Conservation (phyloP, 1,284 basidiomycete genomes). For the Cryptococcus sp. region DNA sequence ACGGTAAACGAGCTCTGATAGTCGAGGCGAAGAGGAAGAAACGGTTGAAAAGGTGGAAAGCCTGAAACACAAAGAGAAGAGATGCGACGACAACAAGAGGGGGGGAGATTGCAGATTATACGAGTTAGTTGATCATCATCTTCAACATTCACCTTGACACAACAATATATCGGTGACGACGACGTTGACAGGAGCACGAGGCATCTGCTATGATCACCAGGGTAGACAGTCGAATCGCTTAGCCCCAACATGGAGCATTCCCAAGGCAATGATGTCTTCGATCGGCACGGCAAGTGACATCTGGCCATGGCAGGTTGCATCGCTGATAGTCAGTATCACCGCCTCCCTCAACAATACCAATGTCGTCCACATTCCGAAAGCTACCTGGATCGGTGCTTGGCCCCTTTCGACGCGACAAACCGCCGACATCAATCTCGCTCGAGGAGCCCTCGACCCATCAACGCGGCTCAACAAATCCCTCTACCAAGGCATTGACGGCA, state of each 20-base stretch:
- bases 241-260: too few relatives aligned
- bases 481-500: neutral
- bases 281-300: too few relatives aligned
- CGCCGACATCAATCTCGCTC: conserved; percentile 7
- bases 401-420: conserved; percentile 33
- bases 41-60: neutral
- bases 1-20: neutral
- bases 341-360: conserved; percentile 10
- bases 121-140: too few relatives aligned
- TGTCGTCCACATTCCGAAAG: conserved; percentile 30
- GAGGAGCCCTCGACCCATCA: neutral
- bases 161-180: too few relatives aligned
- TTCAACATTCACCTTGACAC: too few relatives aligned
- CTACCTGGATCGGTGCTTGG: conserved; percentile 28
- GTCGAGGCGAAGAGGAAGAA: neutral
- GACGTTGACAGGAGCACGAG: too few relatives aligned
- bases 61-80: neutral
- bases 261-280: too few relatives aligned
- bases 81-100: too few relatives aligned
- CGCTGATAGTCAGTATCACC: neutral
- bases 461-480: neutral
- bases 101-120: too few relatives aligned
- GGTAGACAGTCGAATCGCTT: too few relatives aligned
- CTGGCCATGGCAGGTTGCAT: too few relatives aligned
- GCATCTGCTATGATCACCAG: too few relatives aligned